phyloP scores from a whole-genome alignment of 2,329 filamentous ascomycete species.

The Ophiostoma ips region DNA sequence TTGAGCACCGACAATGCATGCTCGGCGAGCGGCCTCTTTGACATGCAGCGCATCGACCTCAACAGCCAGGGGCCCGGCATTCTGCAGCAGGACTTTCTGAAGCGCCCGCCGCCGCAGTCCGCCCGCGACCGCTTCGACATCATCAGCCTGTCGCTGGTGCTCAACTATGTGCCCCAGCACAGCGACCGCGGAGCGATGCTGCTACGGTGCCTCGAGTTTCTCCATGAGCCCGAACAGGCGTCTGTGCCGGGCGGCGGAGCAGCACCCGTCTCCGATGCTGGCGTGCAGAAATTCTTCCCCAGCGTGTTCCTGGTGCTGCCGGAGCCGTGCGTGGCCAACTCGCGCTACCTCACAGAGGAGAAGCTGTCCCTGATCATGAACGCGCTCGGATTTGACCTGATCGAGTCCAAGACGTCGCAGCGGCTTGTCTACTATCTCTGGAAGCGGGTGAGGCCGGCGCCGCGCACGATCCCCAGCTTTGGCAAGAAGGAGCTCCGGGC shows the following conservation, averaged over 20 bases:
- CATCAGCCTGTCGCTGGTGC: slow-evolving; percentile 78
- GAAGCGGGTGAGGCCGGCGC: slow-evolving; percentile 30
- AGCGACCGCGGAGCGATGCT: slow-evolving; percentile 73
- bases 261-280: slow-evolving; percentile 6
- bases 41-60: slow-evolving; percentile 75
- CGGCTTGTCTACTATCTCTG: slow-evolving; percentile 90
- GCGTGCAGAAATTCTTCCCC: slow-evolving; percentile 34
- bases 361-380: slow-evolving; percentile 60
- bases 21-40: slow-evolving; percentile 55
- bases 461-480: slow-evolving; percentile 27
- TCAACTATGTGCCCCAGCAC: slow-evolving; percentile 85
- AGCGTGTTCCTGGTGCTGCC: slow-evolving; percentile 82
- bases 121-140: slow-evolving; percentile 64
- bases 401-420: slow-evolving; percentile 56
- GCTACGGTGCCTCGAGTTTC: slow-evolving; percentile 55
- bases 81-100: slow-evolving; percentile 85
- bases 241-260: slow-evolving; percentile 1
- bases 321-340: slow-evolving; percentile 77
- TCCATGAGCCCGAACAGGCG: slow-evolving; percentile 28
- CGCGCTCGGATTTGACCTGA: slow-evolving; percentile 56
- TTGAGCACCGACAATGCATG: slow-evolving; percentile 76
- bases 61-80: slow-evolving; percentile 77
- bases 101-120: slow-evolving; percentile 55
- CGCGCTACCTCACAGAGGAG: slow-evolving; percentile 68
- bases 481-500: slow-evolving; percentile 66